These are phyloP conservation scores for Wickerhamiella vanderwaltii DNA, from an alignment of 805 yeast genomes.

Conservation along the genomic window DNA sequence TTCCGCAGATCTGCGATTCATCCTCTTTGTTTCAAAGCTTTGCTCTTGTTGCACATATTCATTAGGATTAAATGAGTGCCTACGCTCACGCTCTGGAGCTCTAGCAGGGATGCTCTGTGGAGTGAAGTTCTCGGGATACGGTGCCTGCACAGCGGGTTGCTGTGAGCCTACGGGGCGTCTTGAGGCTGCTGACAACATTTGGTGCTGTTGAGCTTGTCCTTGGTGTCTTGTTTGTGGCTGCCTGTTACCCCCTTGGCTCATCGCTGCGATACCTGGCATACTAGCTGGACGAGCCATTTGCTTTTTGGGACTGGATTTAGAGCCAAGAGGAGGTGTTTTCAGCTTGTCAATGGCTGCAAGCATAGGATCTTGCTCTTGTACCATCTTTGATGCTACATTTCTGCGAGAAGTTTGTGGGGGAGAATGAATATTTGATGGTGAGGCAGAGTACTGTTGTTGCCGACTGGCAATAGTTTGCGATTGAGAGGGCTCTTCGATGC, in stretches of 20 bases:
- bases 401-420: neutral
- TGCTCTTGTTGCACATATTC: neutral
- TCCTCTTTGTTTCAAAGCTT: neutral
- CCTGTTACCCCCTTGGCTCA: too few species aligned
- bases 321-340: conserved; percentile 23
- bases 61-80: neutral
- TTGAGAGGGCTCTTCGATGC: neutral
- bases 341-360: conserved; percentile 41
- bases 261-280: conserved; percentile 14
- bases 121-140: conserved; percentile 9
- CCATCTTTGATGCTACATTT: conserved; percentile 11
- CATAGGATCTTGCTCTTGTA: conserved; percentile 34
- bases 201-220: too few species aligned
- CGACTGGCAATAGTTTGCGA: neutral
- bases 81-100: conserved; percentile 5
- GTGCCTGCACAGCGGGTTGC: neutral
- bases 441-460: neutral
- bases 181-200: neutral
- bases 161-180: neutral
- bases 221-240: too few species aligned
- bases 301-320: neutral
- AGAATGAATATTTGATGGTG: neutral
- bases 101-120: conserved; percentile 7
- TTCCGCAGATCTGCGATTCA: conserved; percentile 9
- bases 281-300: conserved; percentile 14